Base-by-base conservation (phyloP, 192 early-diverging fungal genomes). In the Linderina pennispora region DNA sequence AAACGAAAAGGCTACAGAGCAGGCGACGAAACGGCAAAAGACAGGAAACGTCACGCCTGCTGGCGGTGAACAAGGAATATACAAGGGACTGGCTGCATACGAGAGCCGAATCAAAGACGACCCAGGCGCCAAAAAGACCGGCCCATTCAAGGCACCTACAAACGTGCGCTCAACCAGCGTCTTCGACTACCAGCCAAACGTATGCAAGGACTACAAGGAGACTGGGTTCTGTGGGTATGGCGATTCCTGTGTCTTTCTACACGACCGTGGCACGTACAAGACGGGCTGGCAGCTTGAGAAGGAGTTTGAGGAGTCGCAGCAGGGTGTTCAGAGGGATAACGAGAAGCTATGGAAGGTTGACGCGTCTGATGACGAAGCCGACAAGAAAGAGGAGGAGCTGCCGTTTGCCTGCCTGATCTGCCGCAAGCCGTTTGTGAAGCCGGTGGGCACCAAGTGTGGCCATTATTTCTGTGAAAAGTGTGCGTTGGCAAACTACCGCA, bases 171-270 rank as follows among this genome's bases (percentile, higher is more conserved):
- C 62, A 2, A 73, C 69, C 3, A 73, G 48, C 42, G 62, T 73
- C 8, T 55, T 99, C 50, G 97, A 99, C 69, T 99, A 97, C 62
- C 91, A 96, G 63, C 92, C 92, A 18, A 93, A 93, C 50, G 80
- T 99, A 20, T 99, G 97, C 77, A 99, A 99, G 68, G 97, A 99
- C 75, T 99, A 97, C 75, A 97, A 97, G 75, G 83, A 87, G 41
- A 92, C 87, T 8, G 90, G 91, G 33, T 91, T 79, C 63, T 99
- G 97, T 65, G 97, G 97, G 20, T 99, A 90, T 70, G 97, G 97
- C 36, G 97, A 99, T 64, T 89, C 85, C 15, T 99, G 97, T 68
- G 90, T 86, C 24, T 99, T 94, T 55, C 83, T 99, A 74, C 97
- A 99, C 52, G 97, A 99, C 60, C 84, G 97, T 48, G 86, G 91